Evolutionary conservation across 1,284 basidiomycete species (phyloP).

Genomic region (Rhodotorula sp.): DNA sequence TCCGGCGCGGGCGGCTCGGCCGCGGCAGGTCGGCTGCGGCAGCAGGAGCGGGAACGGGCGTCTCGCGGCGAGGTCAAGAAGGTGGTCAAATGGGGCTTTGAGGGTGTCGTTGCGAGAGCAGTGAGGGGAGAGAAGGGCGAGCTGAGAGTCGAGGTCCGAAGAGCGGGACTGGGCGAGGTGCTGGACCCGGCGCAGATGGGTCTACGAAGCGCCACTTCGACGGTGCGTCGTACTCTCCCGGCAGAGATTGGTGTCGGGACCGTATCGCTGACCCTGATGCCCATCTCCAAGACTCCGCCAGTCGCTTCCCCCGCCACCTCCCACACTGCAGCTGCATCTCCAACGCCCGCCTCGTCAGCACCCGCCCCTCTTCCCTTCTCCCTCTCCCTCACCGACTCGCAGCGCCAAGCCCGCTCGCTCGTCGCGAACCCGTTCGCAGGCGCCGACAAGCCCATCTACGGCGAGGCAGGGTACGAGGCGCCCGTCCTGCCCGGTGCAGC

Average conservation of each 20-base stretch:
- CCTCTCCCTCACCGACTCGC: constrained; percentile 76
- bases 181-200: constrained; percentile 12
- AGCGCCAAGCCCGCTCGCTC: constrained; percentile 71
- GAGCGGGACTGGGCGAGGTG: constrained; percentile 16
- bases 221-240: background rate
- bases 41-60: constrained; percentile 7
- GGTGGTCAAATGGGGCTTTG: constrained; percentile 25
- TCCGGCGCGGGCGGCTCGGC: background rate
- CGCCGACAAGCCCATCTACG: constrained; percentile 15
- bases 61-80: constrained; percentile 17
- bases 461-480: constrained; percentile 46
- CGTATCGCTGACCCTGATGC: background rate
- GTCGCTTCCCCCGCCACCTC: background rate
- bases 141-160: background rate
- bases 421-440: constrained; percentile 74
- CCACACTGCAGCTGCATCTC: background rate
- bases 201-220: background rate
- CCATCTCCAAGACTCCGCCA: background rate
- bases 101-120: background rate
- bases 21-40: background rate
- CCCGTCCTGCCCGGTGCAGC: constrained; percentile 49
- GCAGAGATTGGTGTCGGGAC: background rate
- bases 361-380: constrained; percentile 67
- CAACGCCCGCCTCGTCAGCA: background rate
- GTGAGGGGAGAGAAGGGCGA: background rate